These are phyloP conservation scores for Rhizodiscina lignyota DNA, from an alignment of 495 filamentous ascomycete genomes.

Conservation along the genomic window DNA sequence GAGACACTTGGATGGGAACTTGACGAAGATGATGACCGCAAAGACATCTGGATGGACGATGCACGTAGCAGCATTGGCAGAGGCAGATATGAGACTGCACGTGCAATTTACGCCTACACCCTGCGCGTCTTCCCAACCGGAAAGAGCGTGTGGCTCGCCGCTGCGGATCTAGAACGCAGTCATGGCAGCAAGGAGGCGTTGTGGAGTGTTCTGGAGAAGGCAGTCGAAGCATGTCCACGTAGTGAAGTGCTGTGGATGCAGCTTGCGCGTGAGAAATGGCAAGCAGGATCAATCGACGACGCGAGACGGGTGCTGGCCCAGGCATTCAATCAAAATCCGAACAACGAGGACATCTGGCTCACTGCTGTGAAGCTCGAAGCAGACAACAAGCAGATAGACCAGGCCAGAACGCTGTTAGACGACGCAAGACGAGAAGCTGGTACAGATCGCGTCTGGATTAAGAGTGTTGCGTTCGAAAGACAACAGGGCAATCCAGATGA, in stretches of 20 bases:
- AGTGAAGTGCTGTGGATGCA: constrained; percentile 91
- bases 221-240: constrained; percentile 80
- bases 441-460: constrained; percentile 93
- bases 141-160: constrained; percentile 71
- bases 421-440: constrained; percentile 73
- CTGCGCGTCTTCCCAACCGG: constrained; percentile 73
- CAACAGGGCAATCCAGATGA: constrained; percentile 62
- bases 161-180: constrained; percentile 78
- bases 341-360: constrained; percentile 95
- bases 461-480: constrained; percentile 80
- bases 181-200: constrained; percentile 75
- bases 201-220: constrained; percentile 75
- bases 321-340: constrained; percentile 84
- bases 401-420: constrained; percentile 63
- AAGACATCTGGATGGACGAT: constrained; percentile 90
- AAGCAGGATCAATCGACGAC: constrained; percentile 67
- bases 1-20: constrained; percentile 88
- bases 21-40: constrained; percentile 93
- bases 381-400: constrained; percentile 60
- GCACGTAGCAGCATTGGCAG: constrained; percentile 60
- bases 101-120: constrained; percentile 85
- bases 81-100: constrained; percentile 71
- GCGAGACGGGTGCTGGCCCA: constrained; percentile 66
- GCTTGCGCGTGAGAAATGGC: constrained; percentile 86
- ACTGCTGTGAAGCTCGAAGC: constrained; percentile 90